These are phyloP conservation scores for Plenodomus biglobosus DNA, from an alignment of 2,329 filamentous ascomycete genomes.

Conservation along the genomic window DNA sequence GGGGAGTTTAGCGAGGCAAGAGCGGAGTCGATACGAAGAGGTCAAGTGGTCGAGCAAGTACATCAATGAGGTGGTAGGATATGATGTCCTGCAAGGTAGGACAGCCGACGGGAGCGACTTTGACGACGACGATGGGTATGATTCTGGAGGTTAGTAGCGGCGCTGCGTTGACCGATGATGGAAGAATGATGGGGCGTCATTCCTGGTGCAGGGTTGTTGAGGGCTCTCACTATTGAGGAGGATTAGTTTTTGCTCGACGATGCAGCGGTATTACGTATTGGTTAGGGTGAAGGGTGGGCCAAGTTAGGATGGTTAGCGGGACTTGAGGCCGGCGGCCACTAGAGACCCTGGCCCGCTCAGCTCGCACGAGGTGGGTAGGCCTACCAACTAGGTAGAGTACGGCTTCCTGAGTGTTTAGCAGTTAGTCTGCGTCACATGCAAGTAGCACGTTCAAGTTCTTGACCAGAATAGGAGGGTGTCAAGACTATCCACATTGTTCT, in stretches of 20 bases:
- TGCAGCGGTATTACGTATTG: constrained; percentile 27
- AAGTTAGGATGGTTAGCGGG: constrained; percentile 11
- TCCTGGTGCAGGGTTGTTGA: constrained; percentile 11
- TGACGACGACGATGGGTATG: constrained; percentile 24
- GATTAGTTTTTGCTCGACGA: constrained; percentile 16
- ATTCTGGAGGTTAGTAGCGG: neutral
- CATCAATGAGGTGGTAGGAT: constrained; percentile 42
- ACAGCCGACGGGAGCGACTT: constrained; percentile 28
- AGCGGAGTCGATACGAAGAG: constrained; percentile 33
- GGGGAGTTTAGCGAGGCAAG: constrained; percentile 34
- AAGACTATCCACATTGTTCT: constrained; percentile 15
- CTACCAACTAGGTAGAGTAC: constrained; percentile 1
- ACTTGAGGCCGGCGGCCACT: constrained; percentile 18
- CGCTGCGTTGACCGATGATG: neutral
- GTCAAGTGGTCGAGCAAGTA: constrained; percentile 33
- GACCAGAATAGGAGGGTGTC: constrained; percentile 14
- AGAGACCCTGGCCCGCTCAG: constrained; percentile 8
- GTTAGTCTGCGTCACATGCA: constrained; percentile 3
- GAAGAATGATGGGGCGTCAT: neutral
- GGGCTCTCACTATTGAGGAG: constrained; percentile 4
- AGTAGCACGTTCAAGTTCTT: constrained; percentile 9
- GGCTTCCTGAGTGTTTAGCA: neutral
- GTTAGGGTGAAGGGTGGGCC: constrained; percentile 16
- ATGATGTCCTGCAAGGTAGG: constrained; percentile 38
- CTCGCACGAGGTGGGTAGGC: constrained; percentile 6